Evolutionary conservation across 257 asterid species (phyloP).

Genomic region (Solanum rostratum): DNA sequence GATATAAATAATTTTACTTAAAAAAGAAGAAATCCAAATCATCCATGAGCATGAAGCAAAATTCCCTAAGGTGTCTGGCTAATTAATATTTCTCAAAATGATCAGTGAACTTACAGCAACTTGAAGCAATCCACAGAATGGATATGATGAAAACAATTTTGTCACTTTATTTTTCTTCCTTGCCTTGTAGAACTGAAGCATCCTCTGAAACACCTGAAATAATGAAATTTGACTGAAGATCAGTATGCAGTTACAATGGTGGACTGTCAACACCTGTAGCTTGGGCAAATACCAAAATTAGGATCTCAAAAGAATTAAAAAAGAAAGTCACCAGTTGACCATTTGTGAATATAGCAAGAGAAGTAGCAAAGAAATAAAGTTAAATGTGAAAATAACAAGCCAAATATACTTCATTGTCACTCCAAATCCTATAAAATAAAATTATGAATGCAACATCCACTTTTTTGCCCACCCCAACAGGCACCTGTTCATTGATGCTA

Average conservation of each 20-base stretch:
- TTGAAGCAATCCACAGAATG: conserved; percentile 67
- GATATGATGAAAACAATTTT: conserved; percentile 45
- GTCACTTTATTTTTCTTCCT: conserved; percentile 37
- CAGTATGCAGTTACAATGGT: not conserved
- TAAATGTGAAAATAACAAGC: not conserved
- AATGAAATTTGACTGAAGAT: conserved; percentile 3
- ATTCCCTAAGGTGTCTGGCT: not conserved
- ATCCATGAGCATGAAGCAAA: not conserved
- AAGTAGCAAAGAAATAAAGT: not conserved
- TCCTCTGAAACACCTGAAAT: conserved; percentile 65
- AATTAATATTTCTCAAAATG: not conserved
- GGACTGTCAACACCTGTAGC: not conserved
- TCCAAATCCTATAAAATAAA: not conserved
- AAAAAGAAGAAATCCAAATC: not conserved
- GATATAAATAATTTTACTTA: not conserved
- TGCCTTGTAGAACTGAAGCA: conserved; percentile 40
- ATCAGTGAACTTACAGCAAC: conserved; percentile 60
- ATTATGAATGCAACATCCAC: not conserved
- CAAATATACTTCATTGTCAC: not conserved
- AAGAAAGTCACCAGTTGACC: not conserved
- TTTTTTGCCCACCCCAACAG: not conserved
- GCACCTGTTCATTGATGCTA: not conserved
- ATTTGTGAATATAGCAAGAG: not conserved
- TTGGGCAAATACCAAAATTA: not conserved
- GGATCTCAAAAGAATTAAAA: not conserved